Conservation (phyloP, 768 basidiomycete genomes). For the Hygrophorus pudorinus region DNA sequence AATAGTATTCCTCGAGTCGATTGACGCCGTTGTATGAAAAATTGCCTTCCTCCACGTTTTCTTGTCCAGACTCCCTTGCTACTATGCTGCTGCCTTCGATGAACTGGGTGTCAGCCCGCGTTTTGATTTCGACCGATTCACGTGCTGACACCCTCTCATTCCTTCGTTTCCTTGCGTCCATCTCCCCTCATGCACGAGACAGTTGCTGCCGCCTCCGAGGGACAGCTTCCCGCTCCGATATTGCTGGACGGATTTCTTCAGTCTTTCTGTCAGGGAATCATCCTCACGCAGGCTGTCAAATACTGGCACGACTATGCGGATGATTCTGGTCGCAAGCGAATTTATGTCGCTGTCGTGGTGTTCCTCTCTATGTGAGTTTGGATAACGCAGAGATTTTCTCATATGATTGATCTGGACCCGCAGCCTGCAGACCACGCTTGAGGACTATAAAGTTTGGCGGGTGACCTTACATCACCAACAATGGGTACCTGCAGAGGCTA, state of each 20-base stretch:
- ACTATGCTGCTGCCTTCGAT: too few species aligned
- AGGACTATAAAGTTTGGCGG: constrained; percentile 34
- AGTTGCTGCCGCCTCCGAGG: constrained; percentile 20
- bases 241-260: constrained; percentile 37
- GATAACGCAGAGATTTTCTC: not conserved
- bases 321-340: constrained; percentile 32
- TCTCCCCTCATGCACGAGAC: constrained; percentile 13
- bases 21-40: too few species aligned
- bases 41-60: too few species aligned
- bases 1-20: too few species aligned
- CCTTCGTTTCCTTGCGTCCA: not conserved
- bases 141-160: not conserved
- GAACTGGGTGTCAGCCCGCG: too few species aligned
- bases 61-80: too few species aligned
- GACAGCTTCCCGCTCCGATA: constrained; percentile 27
- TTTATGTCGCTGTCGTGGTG: constrained; percentile 30
- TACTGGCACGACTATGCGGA: constrained; percentile 33
- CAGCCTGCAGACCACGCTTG: constrained; percentile 29
- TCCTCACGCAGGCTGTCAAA: constrained; percentile 28
- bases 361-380: constrained; percentile 31
- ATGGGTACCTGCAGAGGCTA: constrained; percentile 20
- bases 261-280: constrained; percentile 35
- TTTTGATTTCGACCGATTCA: too few species aligned
- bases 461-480: constrained; percentile 19
- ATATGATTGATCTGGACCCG: not conserved